phyloP scores from a whole-genome alignment of 2,329 filamentous ascomycete genomes.

The Pseudocercospora pini-densiflorae region DNA sequence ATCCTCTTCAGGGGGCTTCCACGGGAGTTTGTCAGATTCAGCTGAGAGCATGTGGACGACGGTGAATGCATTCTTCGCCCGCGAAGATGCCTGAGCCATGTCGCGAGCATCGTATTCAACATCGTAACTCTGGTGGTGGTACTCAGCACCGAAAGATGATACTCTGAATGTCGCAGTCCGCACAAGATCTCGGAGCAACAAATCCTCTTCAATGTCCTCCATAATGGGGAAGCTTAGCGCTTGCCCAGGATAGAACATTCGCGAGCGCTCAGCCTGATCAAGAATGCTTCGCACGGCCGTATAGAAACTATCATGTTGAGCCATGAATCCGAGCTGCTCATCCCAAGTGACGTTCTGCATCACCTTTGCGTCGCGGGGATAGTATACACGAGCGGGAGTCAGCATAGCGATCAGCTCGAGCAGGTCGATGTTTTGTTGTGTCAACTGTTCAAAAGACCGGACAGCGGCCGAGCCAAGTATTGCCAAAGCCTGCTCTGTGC shows the following conservation, averaged over 20 bases:
- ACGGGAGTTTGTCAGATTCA: not conserved
- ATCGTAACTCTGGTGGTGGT: constrained; percentile 33
- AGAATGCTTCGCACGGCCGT: constrained; percentile 34
- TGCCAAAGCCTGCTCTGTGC: constrained; percentile 58
- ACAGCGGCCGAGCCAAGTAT: constrained; percentile 30
- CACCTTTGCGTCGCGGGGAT: constrained; percentile 46
- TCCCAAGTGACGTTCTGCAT: constrained; percentile 55
- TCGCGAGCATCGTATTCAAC: constrained; percentile 30
- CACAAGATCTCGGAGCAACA: constrained; percentile 38
- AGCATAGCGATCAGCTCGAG: constrained; percentile 38
- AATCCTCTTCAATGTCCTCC: constrained; percentile 16
- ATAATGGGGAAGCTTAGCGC: constrained; percentile 4
- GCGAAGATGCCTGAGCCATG: not conserved
- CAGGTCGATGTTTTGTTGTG: constrained; percentile 22
- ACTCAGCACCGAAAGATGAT: constrained; percentile 41
- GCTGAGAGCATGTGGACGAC: constrained; percentile 11
- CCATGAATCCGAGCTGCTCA: constrained; percentile 40
- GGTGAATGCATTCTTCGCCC: constrained; percentile 6
- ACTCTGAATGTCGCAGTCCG: constrained; percentile 39
- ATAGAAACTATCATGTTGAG: constrained; percentile 49
- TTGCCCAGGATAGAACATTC: constrained; percentile 24
- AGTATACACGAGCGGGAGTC: constrained; percentile 47
- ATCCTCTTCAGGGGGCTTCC: not conserved
- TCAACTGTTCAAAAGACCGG: constrained; percentile 32
- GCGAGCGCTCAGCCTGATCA: constrained; percentile 22